Conservation (phyloP, 495 filamentous ascomycete species). For the Tuber magnatum region DNA sequence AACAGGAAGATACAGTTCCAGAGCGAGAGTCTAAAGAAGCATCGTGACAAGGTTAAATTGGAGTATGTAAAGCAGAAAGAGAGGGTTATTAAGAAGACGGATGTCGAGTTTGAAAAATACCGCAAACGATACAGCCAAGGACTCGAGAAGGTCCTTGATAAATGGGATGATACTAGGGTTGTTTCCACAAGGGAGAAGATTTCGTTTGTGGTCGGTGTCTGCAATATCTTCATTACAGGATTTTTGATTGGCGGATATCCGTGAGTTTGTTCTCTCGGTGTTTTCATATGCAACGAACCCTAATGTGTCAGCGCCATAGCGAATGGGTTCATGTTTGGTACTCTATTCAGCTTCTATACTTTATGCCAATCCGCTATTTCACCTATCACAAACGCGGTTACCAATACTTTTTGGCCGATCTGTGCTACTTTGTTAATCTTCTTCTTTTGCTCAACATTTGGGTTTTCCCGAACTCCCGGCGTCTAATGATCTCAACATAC, state of each 20-base stretch:
- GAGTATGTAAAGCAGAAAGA: constrained; percentile 49
- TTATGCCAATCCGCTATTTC: constrained; percentile 92
- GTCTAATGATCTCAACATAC: constrained; percentile 86
- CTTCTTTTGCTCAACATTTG: constrained; percentile 75
- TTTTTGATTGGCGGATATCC: constrained; percentile 84
- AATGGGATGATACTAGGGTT: constrained; percentile 80
- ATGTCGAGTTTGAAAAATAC: constrained; percentile 90
- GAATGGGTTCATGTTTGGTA: constrained; percentile 91
- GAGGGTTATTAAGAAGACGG: constrained; percentile 52
- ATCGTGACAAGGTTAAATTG: constrained; percentile 64
- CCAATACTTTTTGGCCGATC: constrained; percentile 87
- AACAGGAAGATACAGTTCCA: constrained; percentile 72
- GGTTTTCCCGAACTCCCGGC: constrained; percentile 83
- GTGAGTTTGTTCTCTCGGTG: constrained; percentile 17
- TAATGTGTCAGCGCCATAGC: constrained; percentile 23
- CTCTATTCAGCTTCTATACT: constrained; percentile 74
- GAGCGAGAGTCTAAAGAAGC: constrained; percentile 73
- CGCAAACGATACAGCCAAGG: constrained; percentile 72
- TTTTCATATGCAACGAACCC: constrained; percentile 4
- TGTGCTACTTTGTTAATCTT: constrained; percentile 97
- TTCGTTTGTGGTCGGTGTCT: constrained; percentile 88
- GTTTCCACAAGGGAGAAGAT: constrained; percentile 89
- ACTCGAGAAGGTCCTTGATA: constrained; percentile 75
- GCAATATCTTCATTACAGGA: constrained; percentile 94
- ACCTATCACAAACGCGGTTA: constrained; percentile 83